These are phyloP conservation scores for Zygoascus biomembranicola DNA, from an alignment of 805 yeast species.

Conservation along the genomic window DNA sequence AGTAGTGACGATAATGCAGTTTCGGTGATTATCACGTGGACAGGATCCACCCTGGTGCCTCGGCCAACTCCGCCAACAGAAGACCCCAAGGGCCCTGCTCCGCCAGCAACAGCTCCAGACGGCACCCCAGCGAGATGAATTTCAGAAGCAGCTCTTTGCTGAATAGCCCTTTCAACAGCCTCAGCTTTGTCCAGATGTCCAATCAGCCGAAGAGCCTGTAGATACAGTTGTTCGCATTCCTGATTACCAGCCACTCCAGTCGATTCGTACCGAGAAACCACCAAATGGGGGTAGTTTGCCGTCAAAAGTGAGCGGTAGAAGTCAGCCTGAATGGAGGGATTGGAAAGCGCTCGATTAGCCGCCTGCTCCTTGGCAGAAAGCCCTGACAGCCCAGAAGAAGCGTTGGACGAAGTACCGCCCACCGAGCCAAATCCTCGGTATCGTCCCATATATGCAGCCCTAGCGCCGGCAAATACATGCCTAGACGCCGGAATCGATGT, in stretches of 20 bases:
- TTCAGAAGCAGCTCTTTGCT: constrained; percentile 21
- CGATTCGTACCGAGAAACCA: constrained; percentile 88
- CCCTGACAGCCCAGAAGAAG: neutral
- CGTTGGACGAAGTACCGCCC: neutral
- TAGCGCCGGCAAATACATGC: too few species aligned
- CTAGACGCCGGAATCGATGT: too few species aligned
- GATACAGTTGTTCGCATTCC: constrained; percentile 71
- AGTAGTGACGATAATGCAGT: constrained; percentile 68
- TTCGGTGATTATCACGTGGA: constrained; percentile 90
- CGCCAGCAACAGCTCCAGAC: constrained; percentile 4
- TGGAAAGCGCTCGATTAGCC: constrained; percentile 71
- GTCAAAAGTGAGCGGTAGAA: constrained; percentile 69
- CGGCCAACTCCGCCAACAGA: constrained; percentile 6
- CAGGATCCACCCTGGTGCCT: constrained; percentile 53
- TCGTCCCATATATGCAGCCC: neutral
- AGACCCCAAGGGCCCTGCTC: constrained; percentile 1
- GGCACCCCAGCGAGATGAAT: neutral
- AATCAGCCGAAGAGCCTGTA: constrained; percentile 68
- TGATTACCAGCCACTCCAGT: constrained; percentile 82
- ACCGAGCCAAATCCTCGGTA: neutral
- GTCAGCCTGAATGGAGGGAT: constrained; percentile 69
- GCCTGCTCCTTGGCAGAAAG: constrained; percentile 51
- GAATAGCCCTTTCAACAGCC: constrained; percentile 43
- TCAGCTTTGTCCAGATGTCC: constrained; percentile 78
- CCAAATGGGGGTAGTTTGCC: constrained; percentile 90